Evolutionary conservation across 2,329 filamentous ascomycete genomes (phyloP), one percentile per base, ranked within the genome.

Genomic region (Colletotrichum tropicicola): DNA sequence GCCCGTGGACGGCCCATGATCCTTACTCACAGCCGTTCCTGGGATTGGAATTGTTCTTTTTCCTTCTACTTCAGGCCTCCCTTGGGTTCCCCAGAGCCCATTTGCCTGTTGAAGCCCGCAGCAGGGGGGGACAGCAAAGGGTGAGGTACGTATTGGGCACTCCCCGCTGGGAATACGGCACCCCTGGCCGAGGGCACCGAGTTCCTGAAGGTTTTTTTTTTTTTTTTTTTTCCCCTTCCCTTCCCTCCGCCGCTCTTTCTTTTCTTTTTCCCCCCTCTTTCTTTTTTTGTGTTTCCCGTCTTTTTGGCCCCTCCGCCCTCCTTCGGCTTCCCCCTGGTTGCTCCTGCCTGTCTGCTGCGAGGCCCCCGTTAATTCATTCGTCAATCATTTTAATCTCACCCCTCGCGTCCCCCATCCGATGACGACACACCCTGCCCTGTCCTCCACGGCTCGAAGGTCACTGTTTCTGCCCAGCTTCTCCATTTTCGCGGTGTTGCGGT

Each of bases 1-100:
- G 51, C 27, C 23, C 21, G 25, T 44, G n/a, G 57, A 10, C 44
- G 21, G 30, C 19, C 51, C 39, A 45, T 63, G 57, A 54, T 54
- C 56, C 56, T 37, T 49, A 44, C 41, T 57, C 53, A 27, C 10
- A 30, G 43, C 48, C 32, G 56, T 64, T 60, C 56, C 56, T 61
- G 44, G 61, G 49, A 61, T 30, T 61, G 37, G 57, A 61, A 61
- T 65, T 61, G 61, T 65, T 65, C 57, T 55, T 61, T 49, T 51
- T 23, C 44, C 57, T 65, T 65, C 61, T 44, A 61, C 57, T 39
- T 61, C 49, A 61, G 57, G 61, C 49, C 35, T 49, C 57, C 57
- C 56, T 55, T 30, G 57, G 35, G 43, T 55, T 49, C 56, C 56
- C 48, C 43, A 35, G 43, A 45, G 56, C 48, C 56, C 35, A 30